Evolutionary conservation across 179 eudicot genomes (phyloP).

Genomic region (Pouteria campechiana): DNA sequence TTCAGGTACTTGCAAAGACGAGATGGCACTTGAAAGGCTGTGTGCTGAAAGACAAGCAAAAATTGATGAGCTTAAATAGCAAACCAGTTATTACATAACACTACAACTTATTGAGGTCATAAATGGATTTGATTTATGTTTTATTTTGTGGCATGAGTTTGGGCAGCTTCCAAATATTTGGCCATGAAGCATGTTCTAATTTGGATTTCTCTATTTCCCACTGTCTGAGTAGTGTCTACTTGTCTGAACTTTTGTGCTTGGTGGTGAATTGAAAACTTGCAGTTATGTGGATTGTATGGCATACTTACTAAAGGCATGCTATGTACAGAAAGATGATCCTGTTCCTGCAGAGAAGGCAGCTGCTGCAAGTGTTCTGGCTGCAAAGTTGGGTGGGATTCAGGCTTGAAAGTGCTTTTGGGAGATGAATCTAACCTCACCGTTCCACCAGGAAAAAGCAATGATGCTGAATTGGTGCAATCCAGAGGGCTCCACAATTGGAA

Average conservation of each 20-base stretch:
- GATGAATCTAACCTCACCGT: conserved; percentile 36
- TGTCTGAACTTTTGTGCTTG: too few relatives aligned
- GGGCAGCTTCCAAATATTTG: neutral
- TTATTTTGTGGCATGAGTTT: neutral
- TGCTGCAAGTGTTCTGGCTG: conserved; percentile 90
- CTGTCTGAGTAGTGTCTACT: neutral
- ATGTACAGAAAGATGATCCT: conserved; percentile 80
- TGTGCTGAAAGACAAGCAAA: conserved; percentile 77
- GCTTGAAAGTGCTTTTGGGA: conserved; percentile 56
- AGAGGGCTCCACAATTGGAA: conserved; percentile 72
- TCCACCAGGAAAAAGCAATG: conserved; percentile 56
- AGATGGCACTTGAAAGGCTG: conserved; percentile 74
- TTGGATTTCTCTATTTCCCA: neutral
- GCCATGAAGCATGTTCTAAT: neutral
- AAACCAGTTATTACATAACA: conserved; percentile 72
- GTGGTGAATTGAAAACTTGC: too few relatives aligned
- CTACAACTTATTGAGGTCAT: conserved; percentile 95
- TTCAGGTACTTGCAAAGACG: conserved; percentile 82
- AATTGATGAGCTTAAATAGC: conserved; percentile 92
- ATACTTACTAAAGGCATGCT: conserved; percentile 1
- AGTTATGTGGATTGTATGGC: neutral
- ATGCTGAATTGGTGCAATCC: conserved; percentile 43
- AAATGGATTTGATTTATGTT: neutral
- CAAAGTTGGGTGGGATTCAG: conserved; percentile 82
- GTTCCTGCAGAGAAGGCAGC: conserved; percentile 99